Conservation (phyloP, 495 filamentous ascomycete species). For the Achaetomiella virescens region DNA sequence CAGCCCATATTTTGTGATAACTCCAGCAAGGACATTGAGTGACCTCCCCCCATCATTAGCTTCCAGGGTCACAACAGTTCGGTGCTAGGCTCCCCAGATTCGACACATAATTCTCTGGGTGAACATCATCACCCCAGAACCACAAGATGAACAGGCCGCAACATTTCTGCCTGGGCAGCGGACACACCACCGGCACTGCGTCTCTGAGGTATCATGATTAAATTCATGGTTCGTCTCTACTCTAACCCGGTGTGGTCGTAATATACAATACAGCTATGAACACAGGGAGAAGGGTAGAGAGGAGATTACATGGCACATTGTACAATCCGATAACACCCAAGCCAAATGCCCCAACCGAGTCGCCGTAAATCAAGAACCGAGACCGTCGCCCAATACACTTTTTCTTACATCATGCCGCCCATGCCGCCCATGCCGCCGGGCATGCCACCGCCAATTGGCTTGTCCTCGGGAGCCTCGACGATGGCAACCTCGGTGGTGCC, state of each 20-base stretch:
- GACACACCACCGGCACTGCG: neutral
- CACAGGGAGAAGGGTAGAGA: constrained; percentile 28
- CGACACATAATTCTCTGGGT: neutral
- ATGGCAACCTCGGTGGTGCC: constrained; percentile 98
- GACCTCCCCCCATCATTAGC: neutral
- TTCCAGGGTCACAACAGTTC: neutral
- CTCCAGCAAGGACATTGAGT: neutral
- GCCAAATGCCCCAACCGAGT: constrained; percentile 27
- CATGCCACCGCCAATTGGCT: constrained; percentile 58
- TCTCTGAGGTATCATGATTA: neutral
- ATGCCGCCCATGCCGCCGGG: constrained; percentile 44
- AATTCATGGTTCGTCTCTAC: constrained; percentile 17
- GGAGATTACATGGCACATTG: constrained; percentile 32
- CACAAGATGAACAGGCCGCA: neutral
- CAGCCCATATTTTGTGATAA: constrained; percentile 5
- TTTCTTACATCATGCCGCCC: constrained; percentile 50
- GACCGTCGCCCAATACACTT: constrained; percentile 11
- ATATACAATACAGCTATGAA: constrained; percentile 29
- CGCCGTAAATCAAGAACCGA: constrained; percentile 27
- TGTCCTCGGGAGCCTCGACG: constrained; percentile 91
- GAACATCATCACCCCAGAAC: no score
- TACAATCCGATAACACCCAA: constrained; percentile 31
- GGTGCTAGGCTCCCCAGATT: neutral
- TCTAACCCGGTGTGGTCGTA: constrained; percentile 28
- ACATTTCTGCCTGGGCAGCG: constrained; percentile 3